These are phyloP conservation scores for Ehretia macrophylla DNA, from an alignment of 257 asterid genomes.

Conservation along the genomic window DNA sequence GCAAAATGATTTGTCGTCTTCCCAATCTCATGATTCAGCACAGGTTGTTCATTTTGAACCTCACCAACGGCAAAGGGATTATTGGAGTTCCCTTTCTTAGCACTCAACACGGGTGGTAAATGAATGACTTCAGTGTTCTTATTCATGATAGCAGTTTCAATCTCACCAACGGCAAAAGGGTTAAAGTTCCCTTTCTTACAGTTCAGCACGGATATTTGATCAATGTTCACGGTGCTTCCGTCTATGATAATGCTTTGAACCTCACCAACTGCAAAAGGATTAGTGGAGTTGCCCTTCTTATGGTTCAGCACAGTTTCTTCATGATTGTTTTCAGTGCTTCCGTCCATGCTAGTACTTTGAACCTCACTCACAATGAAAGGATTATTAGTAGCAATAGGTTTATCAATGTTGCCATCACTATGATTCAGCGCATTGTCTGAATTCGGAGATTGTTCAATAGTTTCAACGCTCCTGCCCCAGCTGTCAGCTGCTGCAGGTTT, in stretches of 20 bases:
- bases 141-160: neutral
- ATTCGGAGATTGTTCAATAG: conserved; percentile 1
- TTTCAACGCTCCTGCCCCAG: neutral
- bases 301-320: neutral
- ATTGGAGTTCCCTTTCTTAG: neutral
- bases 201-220: neutral
- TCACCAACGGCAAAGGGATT: neutral
- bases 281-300: conserved; percentile 1
- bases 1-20: neutral
- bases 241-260: neutral
- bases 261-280: conserved; percentile 3
- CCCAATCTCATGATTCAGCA: too few relatives aligned
- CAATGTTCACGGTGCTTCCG: conserved; percentile 7
- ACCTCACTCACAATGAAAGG: conserved; percentile 1
- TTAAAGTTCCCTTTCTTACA: neutral
- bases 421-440: neutral
- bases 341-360: conserved; percentile 3
- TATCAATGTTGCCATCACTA: too few relatives aligned
- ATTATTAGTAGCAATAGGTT: neutral
- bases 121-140: neutral
- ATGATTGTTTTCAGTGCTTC: conserved; percentile 11
- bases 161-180: neutral
- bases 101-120: neutral
- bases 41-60: neutral
- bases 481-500: conserved; percentile 11